Evolutionary conservation across 352 stramenopile genomes (phyloP).

Genomic region (Phytophthora cajani): DNA sequence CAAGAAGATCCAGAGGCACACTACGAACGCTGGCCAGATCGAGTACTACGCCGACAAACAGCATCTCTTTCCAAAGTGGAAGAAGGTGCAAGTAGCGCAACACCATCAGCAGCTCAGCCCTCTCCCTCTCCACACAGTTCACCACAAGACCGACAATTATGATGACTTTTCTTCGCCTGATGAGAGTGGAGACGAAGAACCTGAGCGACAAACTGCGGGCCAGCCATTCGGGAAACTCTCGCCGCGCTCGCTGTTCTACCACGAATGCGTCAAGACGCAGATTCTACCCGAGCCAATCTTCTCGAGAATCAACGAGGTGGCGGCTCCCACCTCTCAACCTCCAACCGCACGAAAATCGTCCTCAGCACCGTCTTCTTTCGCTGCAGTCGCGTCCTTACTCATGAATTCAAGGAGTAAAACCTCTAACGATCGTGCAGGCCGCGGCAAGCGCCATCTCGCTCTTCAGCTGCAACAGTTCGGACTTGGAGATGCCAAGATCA

Average conservation of each 20-base stretch:
- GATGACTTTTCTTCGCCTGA: background rate
- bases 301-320: conserved; percentile 66
- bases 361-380: conserved; percentile 36
- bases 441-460: conserved; percentile 55
- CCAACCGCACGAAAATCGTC: conserved; percentile 12
- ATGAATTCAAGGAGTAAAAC: conserved; percentile 44
- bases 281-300: conserved; percentile 76
- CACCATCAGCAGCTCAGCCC: conserved; percentile 48
- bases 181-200: conserved; percentile 8
- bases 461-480: conserved; percentile 78
- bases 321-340: conserved; percentile 16
- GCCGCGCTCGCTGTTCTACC: conserved; percentile 71
- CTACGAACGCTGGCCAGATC: conserved; percentile 63
- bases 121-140: conserved; percentile 1
- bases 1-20: conserved; percentile 66
- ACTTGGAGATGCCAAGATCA: conserved; percentile 65
- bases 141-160: background rate
- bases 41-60: conserved; percentile 74
- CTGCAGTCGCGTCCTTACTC: conserved; percentile 45
- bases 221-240: conserved; percentile 51
- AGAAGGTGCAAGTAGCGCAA: conserved; percentile 64
- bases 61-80: conserved; percentile 81
- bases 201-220: conserved; percentile 17
- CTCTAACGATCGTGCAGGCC: conserved; percentile 27
- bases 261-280: conserved; percentile 65